Evolutionary conservation across 305 asterid species (phyloP).

Genomic region (Solanum hybrid): DNA sequence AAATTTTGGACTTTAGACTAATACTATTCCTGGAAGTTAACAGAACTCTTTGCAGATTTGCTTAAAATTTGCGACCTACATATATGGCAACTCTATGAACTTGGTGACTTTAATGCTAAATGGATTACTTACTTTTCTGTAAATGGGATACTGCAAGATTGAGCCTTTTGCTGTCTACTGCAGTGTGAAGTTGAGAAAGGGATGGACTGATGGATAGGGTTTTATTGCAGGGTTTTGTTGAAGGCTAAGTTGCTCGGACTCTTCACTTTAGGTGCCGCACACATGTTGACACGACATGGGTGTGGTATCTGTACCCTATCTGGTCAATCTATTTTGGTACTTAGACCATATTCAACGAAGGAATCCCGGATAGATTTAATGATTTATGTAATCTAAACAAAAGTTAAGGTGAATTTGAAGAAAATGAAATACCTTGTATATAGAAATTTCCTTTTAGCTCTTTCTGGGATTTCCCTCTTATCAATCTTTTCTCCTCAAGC

Average conservation of each 20-base stretch:
- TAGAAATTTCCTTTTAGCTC: not conserved
- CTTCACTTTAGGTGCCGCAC: not conserved
- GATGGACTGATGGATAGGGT: not conserved
- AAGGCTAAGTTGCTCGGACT: not conserved
- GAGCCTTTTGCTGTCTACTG: not conserved
- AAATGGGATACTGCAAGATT: not conserved
- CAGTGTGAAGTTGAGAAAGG: not conserved
- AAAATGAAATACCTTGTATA: not conserved
- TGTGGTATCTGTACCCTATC: not conserved
- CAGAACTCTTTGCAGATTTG: not conserved
- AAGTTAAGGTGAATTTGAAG: not conserved
- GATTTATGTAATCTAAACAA: not conserved
- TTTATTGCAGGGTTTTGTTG: not conserved
- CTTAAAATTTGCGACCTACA: not conserved
- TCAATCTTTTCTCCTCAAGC: not conserved
- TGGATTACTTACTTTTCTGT: not conserved
- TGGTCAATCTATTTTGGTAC: not conserved
- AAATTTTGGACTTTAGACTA: not conserved
- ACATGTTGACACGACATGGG: not conserved
- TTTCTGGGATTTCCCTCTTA: not conserved
- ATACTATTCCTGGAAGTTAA: not conserved
- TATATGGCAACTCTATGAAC: not conserved
- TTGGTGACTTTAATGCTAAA: not conserved
- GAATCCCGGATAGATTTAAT: not conserved
- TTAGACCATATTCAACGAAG: not conserved